Evolutionary conservation across 1,284 basidiomycete species (phyloP).

Genomic region (Nidula niveotomentosa): DNA sequence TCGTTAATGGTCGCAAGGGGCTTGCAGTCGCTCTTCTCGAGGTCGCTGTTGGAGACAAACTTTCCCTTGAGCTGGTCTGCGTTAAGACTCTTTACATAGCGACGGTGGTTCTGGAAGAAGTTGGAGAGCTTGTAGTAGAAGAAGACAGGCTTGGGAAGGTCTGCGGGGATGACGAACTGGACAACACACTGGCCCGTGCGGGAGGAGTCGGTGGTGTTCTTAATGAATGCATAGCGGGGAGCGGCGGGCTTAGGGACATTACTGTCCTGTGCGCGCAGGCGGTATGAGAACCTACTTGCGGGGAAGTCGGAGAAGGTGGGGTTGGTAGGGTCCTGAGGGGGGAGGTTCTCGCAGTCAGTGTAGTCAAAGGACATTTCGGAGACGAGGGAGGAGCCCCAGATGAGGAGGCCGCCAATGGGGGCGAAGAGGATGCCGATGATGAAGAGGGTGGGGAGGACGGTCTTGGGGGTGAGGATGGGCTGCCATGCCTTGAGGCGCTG

Average conservation of each 20-base stretch:
- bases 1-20: conserved; percentile 65
- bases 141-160: conserved; percentile 79
- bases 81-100: conserved; percentile 94
- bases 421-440: conserved; percentile 94
- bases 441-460: conserved; percentile 95
- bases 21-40: conserved; percentile 85
- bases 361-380: conserved; percentile 97
- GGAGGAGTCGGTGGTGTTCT: conserved; percentile 43
- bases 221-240: conserved; percentile 72
- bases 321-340: conserved; percentile 38
- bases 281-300: conserved; percentile 69
- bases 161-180: conserved; percentile 80
- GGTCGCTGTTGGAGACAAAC: conserved; percentile 44
- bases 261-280: conserved; percentile 59
- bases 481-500: conserved; percentile 99
- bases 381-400: conserved; percentile 84
- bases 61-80: conserved; percentile 86
- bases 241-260: conserved; percentile 39
- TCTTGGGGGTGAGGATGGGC: conserved; percentile 97
- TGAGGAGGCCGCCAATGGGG: conserved; percentile 91
- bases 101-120: conserved; percentile 98
- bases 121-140: conserved; percentile 97
- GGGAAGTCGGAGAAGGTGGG: conserved; percentile 58
- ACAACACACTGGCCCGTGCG: conserved; percentile 69
- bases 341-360: conserved; percentile 82